A percentile compares a stretch with the other conserved stretches of the same genome.
Conservation (phyloP, 805 yeast species). For the Saturnispora silvae region DNA sequence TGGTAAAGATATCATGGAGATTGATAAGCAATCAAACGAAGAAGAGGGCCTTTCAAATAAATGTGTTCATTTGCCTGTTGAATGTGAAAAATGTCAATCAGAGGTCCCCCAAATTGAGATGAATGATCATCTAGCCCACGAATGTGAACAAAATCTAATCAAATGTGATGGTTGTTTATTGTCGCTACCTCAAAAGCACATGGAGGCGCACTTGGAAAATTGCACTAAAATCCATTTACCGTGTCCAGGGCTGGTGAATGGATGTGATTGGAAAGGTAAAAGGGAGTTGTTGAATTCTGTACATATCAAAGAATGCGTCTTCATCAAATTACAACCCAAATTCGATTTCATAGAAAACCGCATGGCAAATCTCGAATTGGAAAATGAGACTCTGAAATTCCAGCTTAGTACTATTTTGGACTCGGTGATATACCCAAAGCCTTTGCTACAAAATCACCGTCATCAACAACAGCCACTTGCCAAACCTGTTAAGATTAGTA, state of each 20-base stretch:
- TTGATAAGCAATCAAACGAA: slow-evolving; percentile 10
- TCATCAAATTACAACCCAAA: slow-evolving; percentile 20
- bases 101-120: slow-evolving; percentile 23
- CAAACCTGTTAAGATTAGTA: slow-evolving; percentile 32
- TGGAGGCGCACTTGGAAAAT: slow-evolving; percentile 31
- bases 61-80: slow-evolving; percentile 32
- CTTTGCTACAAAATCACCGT: neutral
- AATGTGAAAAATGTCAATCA: slow-evolving; percentile 30
- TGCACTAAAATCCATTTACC: slow-evolving; percentile 31
- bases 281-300: slow-evolving; percentile 21
- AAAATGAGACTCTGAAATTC: slow-evolving; percentile 31
- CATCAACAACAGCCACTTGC: neutral
- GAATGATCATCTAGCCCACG: slow-evolving; percentile 27
- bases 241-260: slow-evolving; percentile 39
- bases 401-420: slow-evolving; percentile 37
- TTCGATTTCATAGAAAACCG: slow-evolving; percentile 21
- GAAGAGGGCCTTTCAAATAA: no score
- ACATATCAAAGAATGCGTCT: slow-evolving; percentile 23
- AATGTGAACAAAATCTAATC: slow-evolving; percentile 31
- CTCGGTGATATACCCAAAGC: slow-evolving; percentile 28
- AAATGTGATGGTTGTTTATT: slow-evolving; percentile 33
- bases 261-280: slow-evolving; percentile 39
- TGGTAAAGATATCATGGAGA: slow-evolving; percentile 16
- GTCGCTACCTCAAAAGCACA: slow-evolving; percentile 29
- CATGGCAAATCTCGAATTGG: slow-evolving; percentile 23